Evolutionary conservation across 108 stramenopile species (phyloP), one percentile per base, ranked within the genome.

Genomic region (Mediolabrus comicus): DNA sequence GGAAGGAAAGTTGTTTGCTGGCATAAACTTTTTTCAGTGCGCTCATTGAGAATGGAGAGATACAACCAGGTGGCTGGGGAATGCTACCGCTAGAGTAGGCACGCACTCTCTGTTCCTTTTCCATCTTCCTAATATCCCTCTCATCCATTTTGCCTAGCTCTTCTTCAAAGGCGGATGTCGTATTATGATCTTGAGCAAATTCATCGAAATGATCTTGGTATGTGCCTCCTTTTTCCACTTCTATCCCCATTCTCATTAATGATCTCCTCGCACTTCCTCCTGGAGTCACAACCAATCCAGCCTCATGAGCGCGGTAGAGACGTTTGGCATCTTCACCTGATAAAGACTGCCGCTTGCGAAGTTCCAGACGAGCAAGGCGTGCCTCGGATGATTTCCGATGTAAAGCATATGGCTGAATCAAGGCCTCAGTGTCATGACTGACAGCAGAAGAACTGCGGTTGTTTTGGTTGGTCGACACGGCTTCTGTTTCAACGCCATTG

Each of bases 251-350:
- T 31, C 71, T 64, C 51, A 43, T 58, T n/a, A 79, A 66, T 2
- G 51, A 56, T 28, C 78, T 46, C 31, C 61, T 51, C 3, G 78
- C 78, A 33, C 65, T 67, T 1, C 78, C 78, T 60, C 27, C 19
- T 17, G 58, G 61, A 5, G 71, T 62, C 24, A 79, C 66, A 19
- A 72, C 55, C 22, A 79, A 59, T 36, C 78, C 78, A 26, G 78
- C 78, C 66, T 79, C 78, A 53, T 79, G 78, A 31, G 78, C 78
- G 3, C 61, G 65, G 59, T 65, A 79, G 22, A 79, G 62, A 51
- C 78, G 70, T 32, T 58, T 52, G 54, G 33, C 31, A 61, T 67
- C 71, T 0, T 38, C 34, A 35, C 78, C 76, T 0, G 22, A 16
- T 9, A 60, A 67, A 16, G 71, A 68, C 49, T 79, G 78, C 6